A percentile compares a stretch with the other conserved stretches of the same genome.
These are phyloP conservation scores for Setomelanomma holmii DNA, from an alignment of 2,329 filamentous ascomycete species.

Conservation along the genomic window DNA sequence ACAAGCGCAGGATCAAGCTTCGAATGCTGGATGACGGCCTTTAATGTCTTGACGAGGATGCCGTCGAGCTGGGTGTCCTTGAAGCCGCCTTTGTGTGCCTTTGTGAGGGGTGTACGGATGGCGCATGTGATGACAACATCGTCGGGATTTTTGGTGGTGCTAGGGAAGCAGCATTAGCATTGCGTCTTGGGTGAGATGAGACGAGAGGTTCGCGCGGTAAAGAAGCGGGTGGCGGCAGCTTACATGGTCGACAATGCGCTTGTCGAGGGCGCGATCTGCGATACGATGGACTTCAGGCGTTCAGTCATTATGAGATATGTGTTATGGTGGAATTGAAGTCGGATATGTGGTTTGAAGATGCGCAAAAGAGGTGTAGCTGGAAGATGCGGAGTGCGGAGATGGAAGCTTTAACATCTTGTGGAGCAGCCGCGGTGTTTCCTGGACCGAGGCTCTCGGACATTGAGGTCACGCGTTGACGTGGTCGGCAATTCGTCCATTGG, in stretches of 20 bases:
- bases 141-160: constrained; percentile 90
- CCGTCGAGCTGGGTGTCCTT: constrained; percentile 93
- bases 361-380: background rate
- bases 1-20: constrained; percentile 81
- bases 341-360: background rate
- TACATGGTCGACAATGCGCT: constrained; percentile 79
- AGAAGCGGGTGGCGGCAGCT: constrained; percentile 46
- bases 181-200: background rate
- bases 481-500: constrained; percentile 15
- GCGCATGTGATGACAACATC: constrained; percentile 97
- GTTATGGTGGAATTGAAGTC: background rate
- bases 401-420: constrained; percentile 25
- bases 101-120: constrained; percentile 85
- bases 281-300: constrained; percentile 85
- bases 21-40: constrained; percentile 68
- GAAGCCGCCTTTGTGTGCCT: constrained; percentile 89
- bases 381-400: constrained; percentile 20
- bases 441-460: constrained; percentile 18
- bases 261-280: constrained; percentile 79
- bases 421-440: constrained; percentile 17
- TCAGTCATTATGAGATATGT: constrained; percentile 60
- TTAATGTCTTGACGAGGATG: constrained; percentile 81
- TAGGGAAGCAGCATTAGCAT: constrained; percentile 47
- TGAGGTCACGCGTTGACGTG: constrained; percentile 14
- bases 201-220: background rate